Percentiles rank a stretch among this genome's conserved stretches.
Conservation (phyloP, 2,329 filamentous ascomycete species). For the Fusarium odoratissimum region DNA sequence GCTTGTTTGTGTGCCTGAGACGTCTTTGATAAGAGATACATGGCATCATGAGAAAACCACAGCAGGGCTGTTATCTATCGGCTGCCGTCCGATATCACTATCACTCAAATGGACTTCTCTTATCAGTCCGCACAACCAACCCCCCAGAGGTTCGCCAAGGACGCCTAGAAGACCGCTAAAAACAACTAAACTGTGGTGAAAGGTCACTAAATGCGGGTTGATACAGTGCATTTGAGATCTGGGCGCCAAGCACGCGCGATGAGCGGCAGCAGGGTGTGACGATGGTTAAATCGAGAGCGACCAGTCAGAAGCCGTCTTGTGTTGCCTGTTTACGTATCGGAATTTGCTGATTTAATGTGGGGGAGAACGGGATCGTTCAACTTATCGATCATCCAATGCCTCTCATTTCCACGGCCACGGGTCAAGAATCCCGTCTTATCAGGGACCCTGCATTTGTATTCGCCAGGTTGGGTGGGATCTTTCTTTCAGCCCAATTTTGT, state of each 20-base stretch:
- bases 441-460: constrained; percentile 30
- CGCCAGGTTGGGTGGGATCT: constrained; percentile 16
- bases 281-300: constrained; percentile 2
- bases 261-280: constrained; percentile 18
- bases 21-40: constrained; percentile 33
- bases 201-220: constrained; percentile 35
- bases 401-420: constrained; percentile 32
- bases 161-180: constrained; percentile 10
- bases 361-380: constrained; percentile 12
- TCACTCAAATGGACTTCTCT: constrained; percentile 27
- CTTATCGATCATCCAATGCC: constrained; percentile 30
- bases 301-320: constrained; percentile 42
- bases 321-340: constrained; percentile 51
- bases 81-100: constrained; percentile 30
- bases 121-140: constrained; percentile 28
- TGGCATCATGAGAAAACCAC: constrained; percentile 34
- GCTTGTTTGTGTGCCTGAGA: constrained; percentile 32
- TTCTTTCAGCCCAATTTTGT: neutral
- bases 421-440: constrained; percentile 32
- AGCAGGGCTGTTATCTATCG: constrained; percentile 32
- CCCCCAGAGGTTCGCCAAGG: constrained; percentile 19
- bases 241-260: constrained; percentile 36
- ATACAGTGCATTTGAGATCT: constrained; percentile 26
- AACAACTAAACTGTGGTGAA: constrained; percentile 11
- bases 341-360: constrained; percentile 49